Conservation (phyloP, 2,329 filamentous ascomycete genomes). For the Cryphonectria radicalis region DNA sequence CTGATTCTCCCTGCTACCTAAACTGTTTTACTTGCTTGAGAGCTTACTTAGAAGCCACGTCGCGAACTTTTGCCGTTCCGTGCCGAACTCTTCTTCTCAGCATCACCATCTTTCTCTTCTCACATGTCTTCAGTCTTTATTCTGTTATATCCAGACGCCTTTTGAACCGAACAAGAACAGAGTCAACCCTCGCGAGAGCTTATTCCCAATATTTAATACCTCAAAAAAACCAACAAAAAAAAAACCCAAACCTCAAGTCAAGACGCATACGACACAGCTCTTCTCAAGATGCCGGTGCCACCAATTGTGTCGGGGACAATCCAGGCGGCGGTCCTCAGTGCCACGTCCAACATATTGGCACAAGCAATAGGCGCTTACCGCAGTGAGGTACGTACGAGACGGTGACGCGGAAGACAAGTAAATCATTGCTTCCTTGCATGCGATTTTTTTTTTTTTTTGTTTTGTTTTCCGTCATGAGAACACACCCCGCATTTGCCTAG, state of each 20-base stretch:
- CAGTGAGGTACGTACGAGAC: conserved; percentile 52
- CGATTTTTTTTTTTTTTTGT: not conserved
- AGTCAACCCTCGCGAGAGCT: not conserved
- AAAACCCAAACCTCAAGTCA: not conserved
- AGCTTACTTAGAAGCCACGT: not conserved
- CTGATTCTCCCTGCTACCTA: not conserved
- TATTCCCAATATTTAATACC: not conserved
- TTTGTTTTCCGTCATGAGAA: not conserved
- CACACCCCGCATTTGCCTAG: not conserved
- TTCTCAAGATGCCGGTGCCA: conserved; percentile 43
- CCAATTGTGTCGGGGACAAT: conserved; percentile 64
- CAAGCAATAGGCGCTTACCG: conserved; percentile 70
- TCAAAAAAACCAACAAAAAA: too few species aligned
- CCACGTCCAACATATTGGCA: conserved; percentile 73
- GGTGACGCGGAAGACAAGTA: not conserved
- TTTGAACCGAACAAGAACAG: not conserved
- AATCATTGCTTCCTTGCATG: not conserved
- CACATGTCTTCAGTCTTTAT: not conserved
- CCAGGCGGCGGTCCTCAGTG: conserved; percentile 68
- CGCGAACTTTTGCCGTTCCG: not conserved
- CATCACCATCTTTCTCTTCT: not conserved
- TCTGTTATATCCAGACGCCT: not conserved
- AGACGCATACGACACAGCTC: not conserved
- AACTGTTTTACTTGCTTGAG: too few species aligned
- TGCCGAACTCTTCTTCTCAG: not conserved